Percentiles rank a stretch among this genome's conserved stretches.
Evolutionary conservation across 305 asterid genomes (phyloP).

Genomic region (Lippia alba): DNA sequence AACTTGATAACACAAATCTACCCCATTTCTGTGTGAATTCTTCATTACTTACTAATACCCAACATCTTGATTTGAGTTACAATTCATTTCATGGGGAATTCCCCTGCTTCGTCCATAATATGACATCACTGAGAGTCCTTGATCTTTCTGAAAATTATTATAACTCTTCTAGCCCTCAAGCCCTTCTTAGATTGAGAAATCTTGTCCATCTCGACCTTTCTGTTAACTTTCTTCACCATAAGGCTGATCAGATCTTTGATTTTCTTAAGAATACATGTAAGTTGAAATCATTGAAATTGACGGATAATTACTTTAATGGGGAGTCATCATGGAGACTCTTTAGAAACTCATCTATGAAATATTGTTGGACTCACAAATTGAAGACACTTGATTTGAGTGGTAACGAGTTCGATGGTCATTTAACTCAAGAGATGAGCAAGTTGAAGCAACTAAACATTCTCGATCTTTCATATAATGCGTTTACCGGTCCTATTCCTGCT

Average conservation of each 20-base stretch:
- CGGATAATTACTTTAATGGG: neutral
- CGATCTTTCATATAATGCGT: slow-evolving; percentile 5
- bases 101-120: slow-evolving; percentile 19
- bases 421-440: slow-evolving; percentile 6
- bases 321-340: neutral
- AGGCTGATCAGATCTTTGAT: neutral
- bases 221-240: neutral
- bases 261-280: slow-evolving; percentile 2
- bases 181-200: slow-evolving; percentile 1
- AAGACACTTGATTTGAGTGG: neutral
- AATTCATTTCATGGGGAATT: slow-evolving; percentile 10
- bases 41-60: neutral
- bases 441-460: neutral
- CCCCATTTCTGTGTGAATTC: slow-evolving; percentile 12
- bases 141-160: neutral
- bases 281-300: neutral
- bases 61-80: neutral
- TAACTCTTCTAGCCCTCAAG: neutral
- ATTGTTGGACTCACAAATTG: neutral
- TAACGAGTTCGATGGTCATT: neutral
- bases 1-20: slow-evolving; percentile 12
- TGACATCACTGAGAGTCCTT: slow-evolving; percentile 15
- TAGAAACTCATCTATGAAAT: neutral
- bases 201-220: neutral
- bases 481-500: neutral